A percentile compares a stretch with the other conserved stretches of the same genome.
Evolutionary conservation across 306 rosid genomes (phyloP).

Genomic region (Cotoneaster glaucophyllus): DNA sequence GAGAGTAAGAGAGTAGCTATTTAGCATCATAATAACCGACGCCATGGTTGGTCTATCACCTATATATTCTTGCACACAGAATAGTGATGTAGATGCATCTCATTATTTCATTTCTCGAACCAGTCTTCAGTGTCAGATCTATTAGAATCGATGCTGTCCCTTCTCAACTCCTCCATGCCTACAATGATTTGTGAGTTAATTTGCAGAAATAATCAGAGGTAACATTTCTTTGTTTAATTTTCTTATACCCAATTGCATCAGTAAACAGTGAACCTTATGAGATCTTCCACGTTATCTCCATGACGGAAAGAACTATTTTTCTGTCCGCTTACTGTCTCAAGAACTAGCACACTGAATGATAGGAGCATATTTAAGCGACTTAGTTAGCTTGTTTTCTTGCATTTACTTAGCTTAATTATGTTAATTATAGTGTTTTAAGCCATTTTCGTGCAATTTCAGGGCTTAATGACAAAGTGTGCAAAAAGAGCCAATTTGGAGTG

Average conservation of each 20-base stretch:
- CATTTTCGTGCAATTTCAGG: too few relatives aligned
- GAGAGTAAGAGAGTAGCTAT: neutral
- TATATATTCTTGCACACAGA: neutral
- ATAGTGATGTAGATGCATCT: neutral
- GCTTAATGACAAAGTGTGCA: too few relatives aligned
- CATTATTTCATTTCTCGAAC: neutral
- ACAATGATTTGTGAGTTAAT: neutral
- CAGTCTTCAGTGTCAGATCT: neutral
- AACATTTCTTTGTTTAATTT: neutral
- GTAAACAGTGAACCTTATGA: neutral
- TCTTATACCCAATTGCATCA: neutral
- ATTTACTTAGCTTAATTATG: too few relatives aligned
- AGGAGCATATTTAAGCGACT: too few relatives aligned
- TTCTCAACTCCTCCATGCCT: constrained; percentile 3
- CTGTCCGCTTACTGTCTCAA: neutral
- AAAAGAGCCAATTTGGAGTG: too few relatives aligned
- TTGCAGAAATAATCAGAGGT: neutral
- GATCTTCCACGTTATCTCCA: neutral
- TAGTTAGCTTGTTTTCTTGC: too few relatives aligned
- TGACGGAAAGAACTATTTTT: neutral
- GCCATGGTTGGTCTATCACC: neutral
- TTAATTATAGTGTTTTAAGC: too few relatives aligned
- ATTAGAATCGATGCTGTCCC: neutral
- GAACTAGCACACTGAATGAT: neutral
- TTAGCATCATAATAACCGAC: neutral